phyloP scores from a whole-genome alignment of 192 early-diverging fungal species.

The Spizellomyces punctatus region DNA sequence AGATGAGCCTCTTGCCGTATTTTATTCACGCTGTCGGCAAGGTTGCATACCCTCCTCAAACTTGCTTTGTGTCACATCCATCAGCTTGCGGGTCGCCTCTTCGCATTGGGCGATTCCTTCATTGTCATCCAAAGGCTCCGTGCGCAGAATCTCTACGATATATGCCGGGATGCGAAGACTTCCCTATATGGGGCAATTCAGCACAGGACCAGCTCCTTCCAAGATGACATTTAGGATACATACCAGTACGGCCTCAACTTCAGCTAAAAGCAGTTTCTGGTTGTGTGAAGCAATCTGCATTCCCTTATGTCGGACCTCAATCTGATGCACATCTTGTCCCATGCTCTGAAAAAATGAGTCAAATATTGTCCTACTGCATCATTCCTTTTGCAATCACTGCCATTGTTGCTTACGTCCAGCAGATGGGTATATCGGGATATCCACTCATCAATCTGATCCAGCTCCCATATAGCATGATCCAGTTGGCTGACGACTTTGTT shows the following conservation, averaged over 20 bases:
- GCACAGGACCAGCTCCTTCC: neutral
- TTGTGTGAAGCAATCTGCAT: constrained; percentile 88
- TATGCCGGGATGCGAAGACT: constrained; percentile 39
- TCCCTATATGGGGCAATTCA: constrained; percentile 8
- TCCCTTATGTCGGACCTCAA: constrained; percentile 88
- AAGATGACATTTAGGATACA: neutral
- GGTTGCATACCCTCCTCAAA: constrained; percentile 29
- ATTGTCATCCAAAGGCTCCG: constrained; percentile 49
- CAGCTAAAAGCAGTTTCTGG: constrained; percentile 81
- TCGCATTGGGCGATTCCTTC: constrained; percentile 53
- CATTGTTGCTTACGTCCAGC: constrained; percentile 66
- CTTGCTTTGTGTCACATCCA: constrained; percentile 36
- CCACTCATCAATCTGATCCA: constrained; percentile 89
- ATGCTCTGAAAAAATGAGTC: constrained; percentile 63
- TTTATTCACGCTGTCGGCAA: constrained; percentile 18
- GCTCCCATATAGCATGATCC: constrained; percentile 77
- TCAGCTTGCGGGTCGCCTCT: constrained; percentile 41
- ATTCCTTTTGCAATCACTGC: too few relatives aligned
- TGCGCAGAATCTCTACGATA: constrained; percentile 45
- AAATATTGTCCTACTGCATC: too few relatives aligned
- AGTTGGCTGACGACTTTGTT: constrained; percentile 76
- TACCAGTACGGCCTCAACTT: constrained; percentile 82
- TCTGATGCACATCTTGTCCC: constrained; percentile 94
- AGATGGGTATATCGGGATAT: constrained; percentile 81
- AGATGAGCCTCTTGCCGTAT: neutral